Evolutionary conservation across 1,139 yeast species (phyloP), one percentile per base, ranked within the genome.

Genomic region (Sugiyamaella japonica): DNA sequence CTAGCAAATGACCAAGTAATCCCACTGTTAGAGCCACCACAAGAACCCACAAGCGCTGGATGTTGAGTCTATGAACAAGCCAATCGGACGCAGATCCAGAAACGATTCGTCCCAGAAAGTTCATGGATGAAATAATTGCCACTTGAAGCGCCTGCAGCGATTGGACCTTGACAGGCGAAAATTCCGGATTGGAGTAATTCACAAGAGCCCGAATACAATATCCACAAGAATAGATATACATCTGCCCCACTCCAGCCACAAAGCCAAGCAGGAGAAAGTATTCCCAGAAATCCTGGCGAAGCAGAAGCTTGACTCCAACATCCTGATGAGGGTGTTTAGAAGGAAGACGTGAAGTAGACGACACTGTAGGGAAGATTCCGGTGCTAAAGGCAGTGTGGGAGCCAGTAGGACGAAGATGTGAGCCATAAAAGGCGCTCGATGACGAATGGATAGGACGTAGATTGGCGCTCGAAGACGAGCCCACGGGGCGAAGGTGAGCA

Each of bases 151-250:
- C 86, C 66, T 85, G 90, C 23, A 81, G 70, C 3, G 77, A 69
- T 52, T 75, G 73, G 16, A 69, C 58, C 16, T 56, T 53, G 12
- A 42, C 43, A 10, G 59, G 54, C 7, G 55, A 50, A 41, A 51
- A 51, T 13, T 63, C 63, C 15, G 70, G 63, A 41, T 68, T 63
- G 53, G 73, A 74, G 50, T 68, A 65, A 56, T 74, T 76, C 2
- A 64, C 65, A 46, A 71, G 60, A 1, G 89, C 86, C 55, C 82
- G 79, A 17, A 85, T 78, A 29, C 85, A 77, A 63, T 80, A 85
- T 0, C 93, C 93, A 39, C 84, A 81, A 3, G 86, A 80, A 64
- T 80, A 84, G 32, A 86, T 86, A 66, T 84, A 86, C 79, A 85
- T 82, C 66, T 86, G 91, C 7, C 91, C 91, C 55, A 83, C 74